Conservation (phyloP, 208 protist genomes). For the Herpetomonas samuelpessoai region DNA sequence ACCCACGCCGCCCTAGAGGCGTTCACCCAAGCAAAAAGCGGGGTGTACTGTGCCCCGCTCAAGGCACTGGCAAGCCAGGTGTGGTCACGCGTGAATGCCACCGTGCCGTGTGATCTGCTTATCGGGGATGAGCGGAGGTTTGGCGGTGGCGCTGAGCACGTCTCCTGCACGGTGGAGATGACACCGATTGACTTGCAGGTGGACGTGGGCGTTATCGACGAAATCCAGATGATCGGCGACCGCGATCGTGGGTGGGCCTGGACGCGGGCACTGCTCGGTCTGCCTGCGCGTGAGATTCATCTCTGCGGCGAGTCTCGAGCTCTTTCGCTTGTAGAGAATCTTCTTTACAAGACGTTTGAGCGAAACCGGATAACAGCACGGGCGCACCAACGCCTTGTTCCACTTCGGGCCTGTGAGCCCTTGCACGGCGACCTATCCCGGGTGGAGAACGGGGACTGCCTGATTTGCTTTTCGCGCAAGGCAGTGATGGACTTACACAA, state of each 20-base stretch:
- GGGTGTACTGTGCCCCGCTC: slow-evolving; percentile 93
- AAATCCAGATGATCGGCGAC: slow-evolving; percentile 95
- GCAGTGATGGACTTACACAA: slow-evolving; percentile 56
- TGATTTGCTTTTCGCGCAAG: slow-evolving; percentile 83
- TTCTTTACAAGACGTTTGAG: slow-evolving; percentile 76
- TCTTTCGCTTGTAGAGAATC: slow-evolving; percentile 57
- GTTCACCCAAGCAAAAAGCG: slow-evolving; percentile 52
- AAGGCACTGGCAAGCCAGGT: slow-evolving; percentile 94
- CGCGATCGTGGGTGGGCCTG: slow-evolving; percentile 93
- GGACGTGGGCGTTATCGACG: slow-evolving; percentile 92
- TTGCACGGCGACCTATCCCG: slow-evolving; percentile 32
- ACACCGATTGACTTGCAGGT: slow-evolving; percentile 60
- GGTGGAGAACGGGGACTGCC: slow-evolving; percentile 80
- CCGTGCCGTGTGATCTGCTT: slow-evolving; percentile 88
- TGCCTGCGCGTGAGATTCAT: slow-evolving; percentile 89
- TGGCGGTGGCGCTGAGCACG: slow-evolving; percentile 71
- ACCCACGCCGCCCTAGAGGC: slow-evolving; percentile 85
- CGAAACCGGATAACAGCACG: slow-evolving; percentile 46
- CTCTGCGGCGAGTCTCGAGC: slow-evolving; percentile 87
- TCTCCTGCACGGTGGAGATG: slow-evolving; percentile 93
- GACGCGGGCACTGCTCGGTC: slow-evolving; percentile 92
- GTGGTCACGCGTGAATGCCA: slow-evolving; percentile 67
- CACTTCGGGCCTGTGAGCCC: slow-evolving; percentile 40
- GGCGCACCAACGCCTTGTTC: slow-evolving; percentile 79
- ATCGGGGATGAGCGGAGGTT: slow-evolving; percentile 92